Base-by-base conservation (phyloP, 2,329 filamentous ascomycete species). In the Aspergillus arachidicola region DNA sequence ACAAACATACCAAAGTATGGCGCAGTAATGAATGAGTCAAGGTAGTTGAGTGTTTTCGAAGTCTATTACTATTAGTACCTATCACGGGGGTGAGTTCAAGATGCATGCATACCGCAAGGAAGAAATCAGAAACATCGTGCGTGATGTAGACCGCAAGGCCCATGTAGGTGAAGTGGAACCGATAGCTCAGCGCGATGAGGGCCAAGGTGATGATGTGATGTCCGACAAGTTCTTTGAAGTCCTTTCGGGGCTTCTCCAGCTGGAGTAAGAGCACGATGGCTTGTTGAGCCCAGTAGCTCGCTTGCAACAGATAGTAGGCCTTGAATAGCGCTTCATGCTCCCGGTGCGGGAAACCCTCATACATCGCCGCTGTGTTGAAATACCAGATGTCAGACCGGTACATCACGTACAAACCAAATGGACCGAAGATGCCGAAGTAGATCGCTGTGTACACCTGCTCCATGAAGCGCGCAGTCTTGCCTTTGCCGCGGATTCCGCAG, bases 141-240 rank as follows among this genome's bases (percentile, higher is more conserved):
- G 94, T 97, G 66, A 95, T 93, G 79, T 97, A 98, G 38, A 98
- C 93, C 23, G 93, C 92, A 60, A 97, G 81, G 30, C 94, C 94
- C 76, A 98, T 96, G 80, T 97, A 94, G 23, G 93, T 96, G 78
- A 97, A 98, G 80, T 98, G 94, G 83, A 97, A 98, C 65, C 93
- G 89, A 81, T 97, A 98, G 82, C 91, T 95, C 73, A 94, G 82
- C 63, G 81, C 90, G 69, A 98, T 97, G 71, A 98, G 85, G 23
- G 89, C 82, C 64, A 98, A 81, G 23, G 92, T 96, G 75, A 97
- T 91, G 70, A 97, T 89, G 78, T 98, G 94, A 78, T 98, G 94
- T 60, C 89, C 88, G 57, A 97, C 92, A 59, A 97, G 86, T 83
- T 97, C 94, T 80, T 92, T 94, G 80, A 94, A 97, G 79, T 98